Conservation (phyloP, 352 stramenopile species). For the Pythium myriotylum region DNA sequence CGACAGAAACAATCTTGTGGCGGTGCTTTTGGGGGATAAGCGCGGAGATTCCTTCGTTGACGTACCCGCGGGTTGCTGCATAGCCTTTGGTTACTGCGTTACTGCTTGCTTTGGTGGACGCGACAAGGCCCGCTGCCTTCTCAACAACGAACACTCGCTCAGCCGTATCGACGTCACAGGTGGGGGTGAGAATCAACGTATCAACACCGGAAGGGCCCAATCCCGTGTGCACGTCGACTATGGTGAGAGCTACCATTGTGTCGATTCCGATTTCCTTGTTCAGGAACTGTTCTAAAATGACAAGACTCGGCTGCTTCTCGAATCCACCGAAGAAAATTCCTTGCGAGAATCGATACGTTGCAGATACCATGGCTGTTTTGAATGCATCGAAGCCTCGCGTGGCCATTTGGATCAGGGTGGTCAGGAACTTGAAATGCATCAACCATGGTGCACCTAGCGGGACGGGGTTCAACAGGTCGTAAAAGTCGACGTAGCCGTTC, state of each 20-base stretch:
- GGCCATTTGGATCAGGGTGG: slow-evolving; percentile 37
- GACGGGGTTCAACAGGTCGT: slow-evolving; percentile 69
- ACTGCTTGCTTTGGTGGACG: slow-evolving; percentile 27
- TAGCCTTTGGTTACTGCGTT: slow-evolving; percentile 57
- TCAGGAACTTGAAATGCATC: slow-evolving; percentile 22
- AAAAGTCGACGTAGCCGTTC: slow-evolving; percentile 76
- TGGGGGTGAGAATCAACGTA: slow-evolving; percentile 48
- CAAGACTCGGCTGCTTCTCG: slow-evolving; percentile 73
- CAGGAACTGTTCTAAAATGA: slow-evolving; percentile 71
- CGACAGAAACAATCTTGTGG: slow-evolving; percentile 35
- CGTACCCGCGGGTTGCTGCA: slow-evolving; percentile 47
- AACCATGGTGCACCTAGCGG: slow-evolving; percentile 11
- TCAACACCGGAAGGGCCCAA: slow-evolving; percentile 64
- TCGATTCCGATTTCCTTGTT: slow-evolving; percentile 46
- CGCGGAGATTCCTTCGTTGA: slow-evolving; percentile 40
- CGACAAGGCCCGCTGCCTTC: slow-evolving; percentile 29
- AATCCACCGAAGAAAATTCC: slow-evolving; percentile 89
- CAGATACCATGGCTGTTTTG: slow-evolving; percentile 88
- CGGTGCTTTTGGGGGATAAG: slow-evolving; percentile 31
- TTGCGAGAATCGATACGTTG: slow-evolving; percentile 83
- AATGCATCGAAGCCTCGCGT: slow-evolving; percentile 47
- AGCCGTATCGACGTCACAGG: slow-evolving; percentile 12
- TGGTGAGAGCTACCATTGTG: slow-evolving; percentile 42
- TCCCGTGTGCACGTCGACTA: slow-evolving; percentile 94
- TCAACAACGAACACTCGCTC: slow-evolving; percentile 17